phyloP scores from a whole-genome alignment of 495 filamentous ascomycete species.

The Collariella sp. region DNA sequence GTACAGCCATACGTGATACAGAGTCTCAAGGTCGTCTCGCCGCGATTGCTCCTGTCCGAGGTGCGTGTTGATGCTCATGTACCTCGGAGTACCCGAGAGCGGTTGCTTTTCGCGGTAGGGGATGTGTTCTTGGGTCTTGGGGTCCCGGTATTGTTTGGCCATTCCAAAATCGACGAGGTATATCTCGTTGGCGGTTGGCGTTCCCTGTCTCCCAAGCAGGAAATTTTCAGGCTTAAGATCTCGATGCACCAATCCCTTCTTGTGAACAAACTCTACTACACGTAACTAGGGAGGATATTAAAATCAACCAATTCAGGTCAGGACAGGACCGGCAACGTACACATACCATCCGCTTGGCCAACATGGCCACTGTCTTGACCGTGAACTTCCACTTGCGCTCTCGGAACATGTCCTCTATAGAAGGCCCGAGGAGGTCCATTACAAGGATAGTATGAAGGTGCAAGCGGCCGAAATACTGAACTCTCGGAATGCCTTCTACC shows the following conservation, averaged over 20 bases:
- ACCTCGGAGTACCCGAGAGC: conserved; percentile 90
- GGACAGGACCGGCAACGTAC: not conserved
- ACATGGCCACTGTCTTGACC: conserved; percentile 98
- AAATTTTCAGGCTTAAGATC: conserved; percentile 99
- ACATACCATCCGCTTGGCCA: conserved; percentile 96
- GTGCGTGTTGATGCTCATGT: conserved; percentile 99
- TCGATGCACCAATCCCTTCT: conserved; percentile 98
- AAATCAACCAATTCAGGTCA: conserved; percentile 11
- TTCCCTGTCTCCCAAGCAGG: conserved; percentile 86
- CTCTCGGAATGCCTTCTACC: conserved; percentile 93
- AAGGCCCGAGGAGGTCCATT: conserved; percentile 93
- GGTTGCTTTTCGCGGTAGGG: conserved; percentile 97
- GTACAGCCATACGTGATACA: conserved; percentile 99
- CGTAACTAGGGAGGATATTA: conserved; percentile 69
- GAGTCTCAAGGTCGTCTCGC: conserved; percentile 89
- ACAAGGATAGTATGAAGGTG: conserved; percentile 98
- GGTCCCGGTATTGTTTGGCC: conserved; percentile 98
- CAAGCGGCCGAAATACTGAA: conserved; percentile 99
- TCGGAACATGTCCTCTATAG: conserved; percentile 95
- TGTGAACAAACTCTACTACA: conserved; percentile 96
- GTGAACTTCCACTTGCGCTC: conserved; percentile 93
- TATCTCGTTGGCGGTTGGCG: conserved; percentile 93
- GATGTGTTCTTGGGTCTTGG: conserved; percentile 99
- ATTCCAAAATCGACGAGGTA: conserved; percentile 99
- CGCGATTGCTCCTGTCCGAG: conserved; percentile 92